Evolutionary conservation across 192 early-diverging fungal genomes (phyloP), one percentile per base, ranked within the genome.

Genomic region (Linnemannia schmuckeri): DNA sequence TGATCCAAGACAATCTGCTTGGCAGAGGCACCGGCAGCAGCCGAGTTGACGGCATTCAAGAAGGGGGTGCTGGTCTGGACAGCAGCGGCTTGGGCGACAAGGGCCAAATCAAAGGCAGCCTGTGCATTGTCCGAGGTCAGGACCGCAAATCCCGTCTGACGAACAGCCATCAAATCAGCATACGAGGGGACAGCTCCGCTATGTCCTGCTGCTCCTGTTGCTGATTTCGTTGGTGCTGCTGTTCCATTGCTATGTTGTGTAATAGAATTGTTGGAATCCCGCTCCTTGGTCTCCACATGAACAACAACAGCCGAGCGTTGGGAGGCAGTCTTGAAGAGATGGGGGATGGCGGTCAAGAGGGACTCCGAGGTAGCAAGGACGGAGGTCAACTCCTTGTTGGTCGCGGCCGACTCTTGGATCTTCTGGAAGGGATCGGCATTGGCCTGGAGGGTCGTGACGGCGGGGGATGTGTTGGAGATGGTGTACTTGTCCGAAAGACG

Each of bases 21-120:
- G 61, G 1, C 30, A 74, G 9, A 61, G n/a, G 41, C 24, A 13
- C 44, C 57, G 41, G 37, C 49, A 22, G 57, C 63, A 54, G 57
- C 18, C 61, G 44, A 6, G 75, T 91, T 88, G 84, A 92, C 93
- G 85, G 92, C 94, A 79, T 96, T 94, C 76, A 96, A 88, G 69
- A 95, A 88, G 42, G 94, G 94, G 12, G 88, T 83, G 10, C 83
- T 79, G 42, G 94, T 89, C 69, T 90, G 90, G 49, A 90, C 85
- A 22, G 97, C 89, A 6, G 94, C 92, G 37, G 96, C 90, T 69
- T 98, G 94, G 8, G 97, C 94, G 15, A 96, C 92, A 38, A 97
- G 49, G 9, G 96, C 95, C 82, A 96, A 89, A 90, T 98, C 97
- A 52, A 96, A 92, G 7, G 96, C 93, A 76, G 96, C 93, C 89